Evolutionary conservation across 768 basidiomycete species (phyloP), one percentile per base, ranked within the genome.

Genomic region (Macrocybe gigantea): DNA sequence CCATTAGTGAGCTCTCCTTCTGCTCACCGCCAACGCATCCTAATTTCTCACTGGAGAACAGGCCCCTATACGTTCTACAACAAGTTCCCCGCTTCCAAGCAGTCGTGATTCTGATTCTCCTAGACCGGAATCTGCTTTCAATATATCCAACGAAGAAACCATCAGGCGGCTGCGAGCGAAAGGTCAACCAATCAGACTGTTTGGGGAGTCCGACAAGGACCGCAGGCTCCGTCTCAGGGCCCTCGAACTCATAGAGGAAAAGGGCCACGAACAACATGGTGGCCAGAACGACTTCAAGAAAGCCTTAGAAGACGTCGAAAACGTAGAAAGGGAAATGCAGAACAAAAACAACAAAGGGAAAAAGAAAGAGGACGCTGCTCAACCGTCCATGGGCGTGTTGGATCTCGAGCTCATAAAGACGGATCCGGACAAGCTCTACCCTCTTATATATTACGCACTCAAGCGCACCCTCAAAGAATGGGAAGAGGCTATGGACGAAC

Each of bases 231-330:
- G 96, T 10, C 69, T 99, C 10, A 81, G 96, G 44, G 95, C 96
- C 1, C 71, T 99, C 11, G 96, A 99, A 62, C 80, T 99, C 34
- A 89, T 97, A 47, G 96, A 99, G 60, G 91, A 93, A 67, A 87
- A 85, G 46, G 88, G 83, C 3, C 78, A 82, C 49, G 85, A 90
- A 48, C 75, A 81, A 33, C 82, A 82, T 44, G 86, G 83, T 22
- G 91, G 92, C 1, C 90, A 93, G 63, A 98, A 98, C 60, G 96
- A 98, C 62, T 97, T 98, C 68, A 92, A 85, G 62, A 88, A 83
- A 72, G 88, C 79, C 1, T 62, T 94, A 45, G 90, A 92, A 61
- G 91, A 93, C 54, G 88, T 92, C 6, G 91, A 92, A 64, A 87
- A 80, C 52, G 79, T 79, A 7, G 86, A 89, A 60, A 72, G 80